Evolutionary conservation across 2,329 filamentous ascomycete species (phyloP), one percentile per base, ranked within the genome.

Genomic region (Epichloe amarillans): DNA sequence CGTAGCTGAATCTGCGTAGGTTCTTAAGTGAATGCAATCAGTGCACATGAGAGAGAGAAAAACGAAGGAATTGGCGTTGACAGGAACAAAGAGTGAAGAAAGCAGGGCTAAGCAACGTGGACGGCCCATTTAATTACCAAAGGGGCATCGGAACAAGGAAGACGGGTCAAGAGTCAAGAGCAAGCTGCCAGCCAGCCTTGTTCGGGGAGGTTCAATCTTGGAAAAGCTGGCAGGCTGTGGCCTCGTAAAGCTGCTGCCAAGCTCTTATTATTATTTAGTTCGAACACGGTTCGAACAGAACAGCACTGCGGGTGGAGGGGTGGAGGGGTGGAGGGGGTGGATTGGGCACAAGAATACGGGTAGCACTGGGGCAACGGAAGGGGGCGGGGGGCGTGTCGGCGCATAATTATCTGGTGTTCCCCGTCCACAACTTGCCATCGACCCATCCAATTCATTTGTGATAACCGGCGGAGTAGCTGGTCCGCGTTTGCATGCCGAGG

Each of bases 241-340:
- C 33, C 40, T 50, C 48, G 48, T 50, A 46, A 50, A 46, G 42
- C 26, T 46, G 23, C 48, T 39, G 36, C 42, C 48, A 35, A n/a
- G 35, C 21, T 26, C 17, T 37, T n/a, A n/a, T n/a, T n/a, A n/a
- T n/a, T n/a, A n/a, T n/a, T n/a, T 26, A 35, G 37, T 26, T 42
- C 17, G 6, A 30, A n/a, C 38, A 10, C 12, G 21, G 37, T 26
- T 42, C 17, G 6, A 30, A 15, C 38, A 10, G 6, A 30, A 15
- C 38, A 10, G 33, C 8, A 42, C 17, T 8, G 11, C 2, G 26
- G 26, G 26, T 26, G 7, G 26, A 3, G 26, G 26, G 26, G 8
- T 30, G 7, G 26, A 30, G 21, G 12, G 40, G 41, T 43, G 41
- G 41, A 26, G 15, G 41, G 17, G 21, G 41, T 43, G 41, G 41